Conservation (phyloP, 345 rosid species). For the Bruguiera parviflora region DNA sequence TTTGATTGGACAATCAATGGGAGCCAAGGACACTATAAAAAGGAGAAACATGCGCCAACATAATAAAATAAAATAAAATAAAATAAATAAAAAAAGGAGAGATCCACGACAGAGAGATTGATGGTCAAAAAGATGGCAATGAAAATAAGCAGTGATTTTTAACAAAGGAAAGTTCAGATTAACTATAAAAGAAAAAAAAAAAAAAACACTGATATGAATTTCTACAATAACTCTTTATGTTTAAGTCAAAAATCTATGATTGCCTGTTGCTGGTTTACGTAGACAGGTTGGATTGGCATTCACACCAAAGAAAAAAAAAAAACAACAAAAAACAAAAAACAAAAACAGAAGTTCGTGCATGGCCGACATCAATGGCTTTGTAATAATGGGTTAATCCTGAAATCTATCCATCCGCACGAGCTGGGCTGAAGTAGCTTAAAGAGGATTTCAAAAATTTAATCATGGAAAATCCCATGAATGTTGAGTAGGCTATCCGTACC, state of each 20-base stretch:
- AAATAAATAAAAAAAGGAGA: neutral
- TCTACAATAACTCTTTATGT: slow-evolving; percentile 22
- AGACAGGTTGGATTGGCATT: slow-evolving; percentile 34
- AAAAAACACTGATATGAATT: slow-evolving; percentile 17
- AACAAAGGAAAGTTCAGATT: slow-evolving; percentile 18
- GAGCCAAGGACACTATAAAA: slow-evolving; percentile 14
- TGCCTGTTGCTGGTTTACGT: slow-evolving; percentile 26
- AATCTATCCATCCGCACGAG: slow-evolving; percentile 19
- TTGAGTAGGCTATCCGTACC: too few species aligned
- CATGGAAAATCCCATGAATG: neutral
- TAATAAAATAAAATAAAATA: slow-evolving; percentile 24
- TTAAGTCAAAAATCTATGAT: slow-evolving; percentile 54
- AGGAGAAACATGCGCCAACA: slow-evolving; percentile 20
- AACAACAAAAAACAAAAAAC: too few species aligned
- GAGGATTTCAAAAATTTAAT: slow-evolving; percentile 4
- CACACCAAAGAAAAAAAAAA: too few species aligned
- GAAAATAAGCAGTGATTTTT: slow-evolving; percentile 25
- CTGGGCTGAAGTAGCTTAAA: slow-evolving; percentile 1
- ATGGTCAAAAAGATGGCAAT: slow-evolving; percentile 50
- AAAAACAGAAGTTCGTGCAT: slow-evolving; percentile 10
- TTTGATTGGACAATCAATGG: slow-evolving; percentile 40
- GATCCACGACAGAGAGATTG: slow-evolving; percentile 27
- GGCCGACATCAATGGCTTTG: slow-evolving; percentile 11
- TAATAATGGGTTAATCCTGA: neutral
- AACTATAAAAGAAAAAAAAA: slow-evolving; percentile 24